Base-by-base conservation (phyloP, 495 filamentous ascomycete species). In the Penicillium verhagenii region DNA sequence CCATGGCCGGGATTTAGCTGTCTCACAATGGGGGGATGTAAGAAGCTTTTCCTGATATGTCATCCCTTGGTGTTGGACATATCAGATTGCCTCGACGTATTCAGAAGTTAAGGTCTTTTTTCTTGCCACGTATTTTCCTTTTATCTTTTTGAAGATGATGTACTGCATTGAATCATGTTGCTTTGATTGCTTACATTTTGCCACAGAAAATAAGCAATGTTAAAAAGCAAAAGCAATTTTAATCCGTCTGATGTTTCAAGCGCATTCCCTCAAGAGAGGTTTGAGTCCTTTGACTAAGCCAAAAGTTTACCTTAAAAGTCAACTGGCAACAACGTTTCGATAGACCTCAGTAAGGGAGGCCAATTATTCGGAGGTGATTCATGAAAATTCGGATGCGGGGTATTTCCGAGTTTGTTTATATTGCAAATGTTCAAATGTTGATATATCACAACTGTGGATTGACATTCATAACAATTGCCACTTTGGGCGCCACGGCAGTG, bases 11-110 rank as follows among this genome's bases (percentile, higher is more conserved):
- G 43, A 46, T 4, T 31, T 44, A n/a, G 24, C 10, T 20, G 31
- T 44, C 6, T 21, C 53, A 21, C 43, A 40, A 51, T 53, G 18
- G 2, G 21, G 23, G n/a, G n/a, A 25, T 4, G 6, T 8, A 26
- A 45, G 23, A 45, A 45, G 43, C 3, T 40, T 60, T n/a, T 53
- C 28, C 43, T 21, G 58, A 60, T 39, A 40, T 45, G 25, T 60
- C 53, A 53, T 25, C 6, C 50, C 40, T 43, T 43, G 10, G 19
- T 14, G 42, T 45, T 26, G 23, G 13, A 45, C 23, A 24, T 25
- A 14, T 16, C 20, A 45, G 42, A 45, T 45, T 45, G 42, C 20
- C 23, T 45, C 1, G 42, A 45, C 16, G 23, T 25, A 26, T 28
- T n/a, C 42, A 45, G 23, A 45, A 45, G n/a, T 19, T 6, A 25